Base-by-base conservation (phyloP, 768 basidiomycete genomes). In the Pilatotrama ljubarskyi region DNA sequence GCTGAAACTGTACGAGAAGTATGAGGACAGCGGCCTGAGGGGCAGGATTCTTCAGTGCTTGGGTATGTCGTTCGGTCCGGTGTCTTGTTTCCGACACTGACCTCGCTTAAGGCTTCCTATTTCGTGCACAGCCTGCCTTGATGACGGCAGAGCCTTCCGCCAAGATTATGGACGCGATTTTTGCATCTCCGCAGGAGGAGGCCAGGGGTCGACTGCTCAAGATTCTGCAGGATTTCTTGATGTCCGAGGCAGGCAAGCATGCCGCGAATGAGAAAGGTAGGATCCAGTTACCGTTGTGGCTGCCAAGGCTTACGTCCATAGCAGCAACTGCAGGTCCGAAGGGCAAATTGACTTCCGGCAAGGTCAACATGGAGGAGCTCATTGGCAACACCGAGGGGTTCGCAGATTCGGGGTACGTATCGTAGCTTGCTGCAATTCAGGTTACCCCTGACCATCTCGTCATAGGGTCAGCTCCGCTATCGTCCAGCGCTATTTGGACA, bases 321-420 rank as follows among this genome's bases (percentile, higher is more conserved):
- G 5, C 11, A 52, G 29, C 50, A 20, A 43, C 56, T 50, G 65
- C 43, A 49, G 36, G 51, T 40, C 61, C 81, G 75, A 83, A 69
- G 72, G 60, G 70, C 32, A 85, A 83, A 59, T 74, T 72, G n/a
- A 42, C 55, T 5, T 78, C 78, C 11, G 64, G 73, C 7, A 78
- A 84, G 22, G 85, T 98, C 51, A 85, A 95, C 67, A 95, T 99
- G 87, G 89, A 90, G 0, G 93, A 97, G 67, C 79, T 99, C 9
- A 90, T 98, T 3, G 97, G 97, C 0, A 95, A 96, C 67, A 94
- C 94, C 0, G 90, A 94, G 67, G 93, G 90, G 1, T 96, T 98
- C 71, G 94, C 96, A 0, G 97, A 98, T 66, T 98, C 96, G 6
- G 95, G 95, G 97, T 98, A 74, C 67, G 84, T 10, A 18, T 22